Base-by-base conservation (phyloP, 1,139 yeast species). In the Hyphopichia fennica region DNA sequence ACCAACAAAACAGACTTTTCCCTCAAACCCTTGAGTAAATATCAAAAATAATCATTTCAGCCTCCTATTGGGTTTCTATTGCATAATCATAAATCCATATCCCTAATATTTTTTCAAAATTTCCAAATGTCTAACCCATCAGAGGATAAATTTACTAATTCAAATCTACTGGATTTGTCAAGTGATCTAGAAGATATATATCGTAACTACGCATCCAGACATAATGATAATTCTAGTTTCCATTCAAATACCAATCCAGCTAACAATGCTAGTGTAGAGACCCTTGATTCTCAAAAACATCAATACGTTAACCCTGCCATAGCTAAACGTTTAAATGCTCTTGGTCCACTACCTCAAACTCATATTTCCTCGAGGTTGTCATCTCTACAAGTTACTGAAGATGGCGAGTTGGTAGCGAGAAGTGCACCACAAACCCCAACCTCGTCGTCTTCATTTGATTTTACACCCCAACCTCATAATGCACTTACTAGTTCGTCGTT, bases 121-220 rank as follows among this genome's bases (percentile, higher is more conserved):
- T 7, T 25, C 9, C 13, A 3, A 25, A 25, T 25, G 28, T 25
- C 28, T 10, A 25, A 9, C 13, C 28, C 28, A 9, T n/a, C 8
- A 11, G 28, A 25, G n/a, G 31, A 28, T 4, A n/a, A 28, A 5
- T 16, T n/a, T 28, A 28, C 31, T 4, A 28, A 28, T 28, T 17
- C 22, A n/a, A 31, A 22, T 17, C 22, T 31, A 17, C 34, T 31
- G 34, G 34, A 31, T 31, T 31, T 31, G 22, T 10, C 22, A 17
- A 17, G 8, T 37, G 74, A 71, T 43, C 50, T 72, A 39, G 67
- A 68, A 45, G 53, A 54, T 38, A 70, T 72, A 31, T 72, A 70
- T 53, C 56, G 63, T 45, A 54, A 57, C 38, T 64, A 69, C 52
- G 49, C 52, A 32, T 28, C 52, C 22, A 38, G 42, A 15, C 39